These are phyloP conservation scores for Tripterygium wilfordii DNA, from an alignment of 177 flowering plant species.

Conservation along the genomic window DNA sequence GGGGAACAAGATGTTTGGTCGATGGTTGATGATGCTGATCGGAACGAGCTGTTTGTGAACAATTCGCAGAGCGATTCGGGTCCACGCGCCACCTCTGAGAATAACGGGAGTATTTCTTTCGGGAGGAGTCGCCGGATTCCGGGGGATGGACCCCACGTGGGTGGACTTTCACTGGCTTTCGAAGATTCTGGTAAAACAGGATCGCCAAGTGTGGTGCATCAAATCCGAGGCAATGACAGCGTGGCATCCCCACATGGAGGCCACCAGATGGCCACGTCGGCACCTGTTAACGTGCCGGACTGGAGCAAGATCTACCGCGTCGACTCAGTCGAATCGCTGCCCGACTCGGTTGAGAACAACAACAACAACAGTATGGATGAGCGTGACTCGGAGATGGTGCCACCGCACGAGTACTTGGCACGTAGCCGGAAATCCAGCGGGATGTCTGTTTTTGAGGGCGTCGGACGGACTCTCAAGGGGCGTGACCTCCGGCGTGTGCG, in stretches of 20 bases:
- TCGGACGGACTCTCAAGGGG: slow-evolving; percentile 82
- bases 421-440: slow-evolving; percentile 40
- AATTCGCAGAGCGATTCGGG: slow-evolving; percentile 20
- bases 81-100: slow-evolving; percentile 13
- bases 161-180: slow-evolving; percentile 74
- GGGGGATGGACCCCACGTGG: slow-evolving; percentile 29
- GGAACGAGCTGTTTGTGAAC: slow-evolving; percentile 4
- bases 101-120: slow-evolving; percentile 5
- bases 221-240: slow-evolving; percentile 32
- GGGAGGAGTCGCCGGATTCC: slow-evolving; percentile 10
- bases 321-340: slow-evolving; percentile 60
- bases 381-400: slow-evolving; percentile 58
- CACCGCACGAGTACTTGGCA: slow-evolving; percentile 87
- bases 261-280: slow-evolving; percentile 73
- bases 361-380: too few species aligned
- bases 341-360: slow-evolving; percentile 33
- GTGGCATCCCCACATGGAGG: slow-evolving; percentile 22
- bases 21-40: slow-evolving; percentile 27
- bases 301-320: slow-evolving; percentile 67
- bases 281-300: slow-evolving; percentile 84
- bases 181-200: slow-evolving; percentile 23
- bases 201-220: slow-evolving; percentile 60
- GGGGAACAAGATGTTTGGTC: slow-evolving; percentile 88
- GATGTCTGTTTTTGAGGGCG: slow-evolving; percentile 73
- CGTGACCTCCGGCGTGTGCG: slow-evolving; percentile 84